Evolutionary conservation across 1,284 basidiomycete genomes (phyloP).

Genomic region (Heterobasidion irregulare): DNA sequence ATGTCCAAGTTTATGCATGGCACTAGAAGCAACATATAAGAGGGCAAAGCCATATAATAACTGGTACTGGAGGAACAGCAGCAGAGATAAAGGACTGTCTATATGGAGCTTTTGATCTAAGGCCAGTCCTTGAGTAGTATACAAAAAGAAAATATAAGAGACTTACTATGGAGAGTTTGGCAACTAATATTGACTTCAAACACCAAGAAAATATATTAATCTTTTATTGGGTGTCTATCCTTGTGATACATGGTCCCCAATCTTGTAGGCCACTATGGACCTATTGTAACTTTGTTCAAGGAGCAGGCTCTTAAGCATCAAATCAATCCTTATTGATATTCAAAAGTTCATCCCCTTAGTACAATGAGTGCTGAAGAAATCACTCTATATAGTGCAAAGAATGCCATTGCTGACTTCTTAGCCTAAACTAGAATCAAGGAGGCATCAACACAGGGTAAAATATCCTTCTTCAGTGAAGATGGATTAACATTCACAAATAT

Average conservation of each 20-base stretch:
- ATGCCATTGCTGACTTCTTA: conserved; percentile 9
- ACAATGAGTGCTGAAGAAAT: conserved; percentile 12
- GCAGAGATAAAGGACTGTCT: conserved; percentile 6
- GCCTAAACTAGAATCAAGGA: conserved; percentile 7
- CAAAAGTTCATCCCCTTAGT: conserved; percentile 9
- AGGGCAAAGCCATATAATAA: conserved; percentile 9
- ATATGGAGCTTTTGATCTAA: conserved; percentile 2
- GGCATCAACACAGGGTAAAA: no score
- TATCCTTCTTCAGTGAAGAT: conserved; percentile 8
- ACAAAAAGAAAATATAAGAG: background rate
- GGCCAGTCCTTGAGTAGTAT: background rate
- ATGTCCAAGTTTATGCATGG: no score
- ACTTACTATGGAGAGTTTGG: conserved; percentile 3
- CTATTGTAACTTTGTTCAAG: background rate
- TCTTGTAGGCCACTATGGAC: background rate
- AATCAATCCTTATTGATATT: conserved; percentile 6
- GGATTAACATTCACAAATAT: conserved; percentile 10
- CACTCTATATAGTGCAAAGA: conserved; percentile 8
- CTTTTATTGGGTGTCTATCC: conserved; percentile 3
- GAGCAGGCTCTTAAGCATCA: conserved; percentile 2
- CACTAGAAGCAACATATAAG: conserved; percentile 3
- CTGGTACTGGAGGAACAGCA: conserved; percentile 7
- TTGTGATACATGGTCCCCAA: conserved; percentile 9
- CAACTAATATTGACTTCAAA: conserved; percentile 4
- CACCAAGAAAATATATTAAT: conserved; percentile 1